phyloP scores from a whole-genome alignment of 2,329 filamentous ascomycete species.

The Monilinia aucupariae region DNA sequence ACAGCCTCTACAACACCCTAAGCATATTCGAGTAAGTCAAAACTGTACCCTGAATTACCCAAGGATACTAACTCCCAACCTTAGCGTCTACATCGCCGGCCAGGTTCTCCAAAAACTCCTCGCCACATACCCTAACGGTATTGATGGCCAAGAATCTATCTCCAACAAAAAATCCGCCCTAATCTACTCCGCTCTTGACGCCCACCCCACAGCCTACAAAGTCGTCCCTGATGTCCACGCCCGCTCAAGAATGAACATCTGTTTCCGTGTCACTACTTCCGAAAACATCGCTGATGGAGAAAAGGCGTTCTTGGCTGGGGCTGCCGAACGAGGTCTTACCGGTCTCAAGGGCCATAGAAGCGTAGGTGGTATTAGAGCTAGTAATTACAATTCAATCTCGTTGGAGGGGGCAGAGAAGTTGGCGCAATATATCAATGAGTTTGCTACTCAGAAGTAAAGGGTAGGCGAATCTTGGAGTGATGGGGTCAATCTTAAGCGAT shows the following conservation, averaged over 20 bases:
- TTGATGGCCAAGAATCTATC: slow-evolving; percentile 70
- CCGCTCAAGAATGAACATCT: slow-evolving; percentile 91
- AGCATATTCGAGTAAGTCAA: slow-evolving; percentile 73
- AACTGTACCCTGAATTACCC: slow-evolving; percentile 16
- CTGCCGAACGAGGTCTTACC: slow-evolving; percentile 61
- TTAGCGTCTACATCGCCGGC: slow-evolving; percentile 80
- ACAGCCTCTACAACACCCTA: slow-evolving; percentile 91
- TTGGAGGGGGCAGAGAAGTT: slow-evolving; percentile 63
- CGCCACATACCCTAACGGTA: slow-evolving; percentile 57
- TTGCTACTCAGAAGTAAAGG: slow-evolving; percentile 38
- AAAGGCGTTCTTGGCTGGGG: slow-evolving; percentile 64
- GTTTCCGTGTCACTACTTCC: slow-evolving; percentile 63
- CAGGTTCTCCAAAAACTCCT: slow-evolving; percentile 77
- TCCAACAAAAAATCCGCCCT: slow-evolving; percentile 67
- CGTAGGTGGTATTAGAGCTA: slow-evolving; percentile 78
- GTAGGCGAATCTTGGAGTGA: neutral
- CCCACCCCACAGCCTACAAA: slow-evolving; percentile 64
- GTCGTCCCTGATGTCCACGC: slow-evolving; percentile 66
- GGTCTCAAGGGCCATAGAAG: slow-evolving; percentile 86
- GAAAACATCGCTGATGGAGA: slow-evolving; percentile 54
- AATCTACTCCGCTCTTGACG: slow-evolving; percentile 74
- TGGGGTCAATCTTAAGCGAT: too few relatives aligned
- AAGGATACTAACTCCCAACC: slow-evolving; percentile 12
- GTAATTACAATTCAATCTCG: slow-evolving; percentile 84
- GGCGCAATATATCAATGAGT: slow-evolving; percentile 54